These are phyloP conservation scores for Beauveria pseudobassiana DNA, from an alignment of 2,329 filamentous ascomycete species.

Conservation along the genomic window DNA sequence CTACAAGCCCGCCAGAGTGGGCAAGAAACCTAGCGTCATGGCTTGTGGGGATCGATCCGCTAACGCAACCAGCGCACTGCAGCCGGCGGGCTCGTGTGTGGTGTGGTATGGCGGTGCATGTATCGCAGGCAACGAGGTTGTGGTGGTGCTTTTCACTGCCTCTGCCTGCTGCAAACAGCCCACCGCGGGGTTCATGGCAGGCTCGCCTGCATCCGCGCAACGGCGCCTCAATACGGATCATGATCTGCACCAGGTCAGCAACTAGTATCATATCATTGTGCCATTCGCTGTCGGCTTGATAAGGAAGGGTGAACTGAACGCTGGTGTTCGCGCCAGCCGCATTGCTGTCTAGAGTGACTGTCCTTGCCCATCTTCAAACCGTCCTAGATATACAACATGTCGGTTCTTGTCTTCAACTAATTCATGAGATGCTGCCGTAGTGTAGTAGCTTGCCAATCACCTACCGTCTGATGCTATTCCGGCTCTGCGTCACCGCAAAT, in stretches of 20 bases:
- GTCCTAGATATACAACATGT: no score
- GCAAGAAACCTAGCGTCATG: not conserved
- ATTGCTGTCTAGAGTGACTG: no score
- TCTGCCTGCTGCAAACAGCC: not conserved
- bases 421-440: no score
- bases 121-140: not conserved
- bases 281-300: no score
- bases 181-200: not conserved
- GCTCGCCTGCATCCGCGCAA: not conserved
- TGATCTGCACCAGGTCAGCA: not conserved
- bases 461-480: not conserved
- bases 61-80: conserved; percentile 1
- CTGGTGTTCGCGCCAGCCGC: no score
- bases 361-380: no score
- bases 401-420: no score
- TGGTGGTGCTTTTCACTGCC: not conserved
- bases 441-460: no score
- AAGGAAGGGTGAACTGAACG: no score
- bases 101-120: not conserved
- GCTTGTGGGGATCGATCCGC: conserved; percentile 5
- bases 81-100: not conserved
- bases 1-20: not conserved
- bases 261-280: no score
- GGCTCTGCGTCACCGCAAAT: not conserved
- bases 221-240: not conserved